phyloP scores from a whole-genome alignment of 257 asterid species.

The Solanum megistacrolobum region DNA sequence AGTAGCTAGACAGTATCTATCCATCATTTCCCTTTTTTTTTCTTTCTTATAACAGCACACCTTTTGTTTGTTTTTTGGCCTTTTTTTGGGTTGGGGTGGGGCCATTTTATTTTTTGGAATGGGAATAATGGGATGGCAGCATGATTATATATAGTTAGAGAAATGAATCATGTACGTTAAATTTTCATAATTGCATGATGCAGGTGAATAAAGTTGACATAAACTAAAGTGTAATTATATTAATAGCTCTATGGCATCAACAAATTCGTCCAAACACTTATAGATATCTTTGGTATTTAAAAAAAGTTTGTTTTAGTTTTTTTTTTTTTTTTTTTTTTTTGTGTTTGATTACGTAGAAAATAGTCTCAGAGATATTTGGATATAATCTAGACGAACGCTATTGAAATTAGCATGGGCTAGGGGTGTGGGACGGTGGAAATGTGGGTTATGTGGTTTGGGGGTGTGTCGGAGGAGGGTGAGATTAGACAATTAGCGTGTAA shows the following conservation, averaged over 20 bases:
- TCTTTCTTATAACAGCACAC: background rate
- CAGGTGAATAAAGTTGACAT: slow-evolving; percentile 1
- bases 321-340: too few relatives aligned
- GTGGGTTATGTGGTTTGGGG: too few relatives aligned
- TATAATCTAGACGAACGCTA: background rate
- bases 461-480: background rate
- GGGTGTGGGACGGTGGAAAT: background rate
- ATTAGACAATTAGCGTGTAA: background rate
- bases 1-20: background rate
- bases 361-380: background rate
- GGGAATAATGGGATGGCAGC: background rate
- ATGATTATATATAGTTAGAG: background rate
- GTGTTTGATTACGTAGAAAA: too few relatives aligned
- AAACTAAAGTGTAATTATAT: background rate
- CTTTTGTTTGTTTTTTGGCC: background rate
- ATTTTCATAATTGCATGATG: background rate
- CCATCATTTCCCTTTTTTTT: background rate
- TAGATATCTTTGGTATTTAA: background rate
- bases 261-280: background rate
- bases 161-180: background rate
- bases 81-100: background rate
- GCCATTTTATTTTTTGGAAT: background rate
- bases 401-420: background rate
- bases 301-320: too few relatives aligned
- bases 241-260: background rate